Evolutionary conservation across 2,329 filamentous ascomycete species (phyloP).

Genomic region (Colletotrichum cereale): DNA sequence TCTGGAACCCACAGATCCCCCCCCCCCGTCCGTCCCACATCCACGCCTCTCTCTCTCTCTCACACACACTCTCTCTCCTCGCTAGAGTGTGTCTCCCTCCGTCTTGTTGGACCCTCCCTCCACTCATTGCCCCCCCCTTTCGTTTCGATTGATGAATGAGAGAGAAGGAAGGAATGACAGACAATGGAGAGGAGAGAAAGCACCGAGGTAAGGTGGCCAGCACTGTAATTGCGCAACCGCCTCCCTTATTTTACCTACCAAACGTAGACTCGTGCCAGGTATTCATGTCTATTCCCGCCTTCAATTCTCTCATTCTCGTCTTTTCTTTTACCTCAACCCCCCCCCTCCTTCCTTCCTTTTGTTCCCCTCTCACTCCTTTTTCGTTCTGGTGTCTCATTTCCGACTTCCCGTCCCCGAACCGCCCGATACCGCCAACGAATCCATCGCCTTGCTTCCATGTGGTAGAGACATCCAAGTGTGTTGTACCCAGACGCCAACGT

Average conservation of each 20-base stretch:
- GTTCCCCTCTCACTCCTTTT: not conserved
- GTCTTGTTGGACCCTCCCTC: slow-evolving; percentile 21
- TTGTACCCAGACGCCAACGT: not conserved
- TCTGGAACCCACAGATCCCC: not conserved
- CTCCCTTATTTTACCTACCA: slow-evolving; percentile 33
- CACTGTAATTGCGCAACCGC: slow-evolving; percentile 25
- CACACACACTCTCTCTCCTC: not conserved
- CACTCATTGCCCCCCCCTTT: slow-evolving; percentile 29
- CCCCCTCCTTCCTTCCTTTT: not conserved
- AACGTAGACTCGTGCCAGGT: slow-evolving; percentile 26
- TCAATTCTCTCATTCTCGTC: slow-evolving; percentile 9
- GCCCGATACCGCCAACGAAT: slow-evolving; percentile 17
- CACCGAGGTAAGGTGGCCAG: not conserved
- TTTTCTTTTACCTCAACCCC: not conserved
- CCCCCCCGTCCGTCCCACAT: not conserved
- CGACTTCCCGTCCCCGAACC: not conserved
- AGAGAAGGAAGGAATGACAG: not conserved
- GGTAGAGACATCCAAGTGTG: slow-evolving; percentile 11
- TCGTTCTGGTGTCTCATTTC: slow-evolving; percentile 6
- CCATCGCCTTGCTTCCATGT: slow-evolving; percentile 21
- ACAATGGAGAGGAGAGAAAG: not conserved
- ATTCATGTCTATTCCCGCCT: slow-evolving; percentile 17
- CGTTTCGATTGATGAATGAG: slow-evolving; percentile 14
- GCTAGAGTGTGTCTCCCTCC: not conserved
- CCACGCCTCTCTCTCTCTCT: slow-evolving; percentile 3